A percentile compares a stretch with the other conserved stretches of the same genome.
These are phyloP conservation scores for Fusarium albidum DNA, from an alignment of 2,329 filamentous ascomycete genomes.

Conservation along the genomic window DNA sequence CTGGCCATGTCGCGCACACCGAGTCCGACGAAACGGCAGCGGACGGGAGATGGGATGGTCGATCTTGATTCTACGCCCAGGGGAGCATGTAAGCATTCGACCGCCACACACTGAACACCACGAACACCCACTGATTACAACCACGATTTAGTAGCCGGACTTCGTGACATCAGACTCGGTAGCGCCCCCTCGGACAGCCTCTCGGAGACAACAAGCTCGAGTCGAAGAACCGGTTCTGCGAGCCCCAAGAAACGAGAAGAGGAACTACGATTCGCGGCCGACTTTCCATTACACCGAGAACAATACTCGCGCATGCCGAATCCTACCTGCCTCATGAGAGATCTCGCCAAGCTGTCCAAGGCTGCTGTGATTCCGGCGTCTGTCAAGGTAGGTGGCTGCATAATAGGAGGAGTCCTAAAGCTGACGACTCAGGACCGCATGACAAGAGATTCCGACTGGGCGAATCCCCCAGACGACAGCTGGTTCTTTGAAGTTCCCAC, in stretches of 20 bases:
- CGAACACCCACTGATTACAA: too few relatives aligned
- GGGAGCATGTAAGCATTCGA: background rate
- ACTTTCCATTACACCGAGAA: background rate
- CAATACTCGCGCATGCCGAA: background rate
- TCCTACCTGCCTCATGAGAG: background rate
- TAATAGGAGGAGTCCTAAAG: too few relatives aligned
- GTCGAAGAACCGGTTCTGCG: background rate
- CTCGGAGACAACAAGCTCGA: background rate
- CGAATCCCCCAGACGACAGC: background rate
- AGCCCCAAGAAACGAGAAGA: background rate
- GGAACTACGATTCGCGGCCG: background rate
- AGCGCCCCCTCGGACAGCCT: background rate
- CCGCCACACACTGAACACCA: too few relatives aligned
- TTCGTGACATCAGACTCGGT: too few relatives aligned
- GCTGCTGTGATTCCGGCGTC: background rate
- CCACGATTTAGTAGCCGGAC: too few relatives aligned
- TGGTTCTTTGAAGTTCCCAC: background rate
- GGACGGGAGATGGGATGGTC: background rate
- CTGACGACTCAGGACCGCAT: too few relatives aligned
- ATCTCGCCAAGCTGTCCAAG: background rate
- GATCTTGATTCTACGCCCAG: background rate
- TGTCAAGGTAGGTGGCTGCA: background rate
- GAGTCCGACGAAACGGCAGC: background rate
- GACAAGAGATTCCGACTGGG: background rate
- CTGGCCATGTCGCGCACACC: background rate